A percentile compares a stretch with the other conserved stretches of the same genome.
Conservation (phyloP, 495 filamentous ascomycete genomes). For the Copromyces sp. region DNA sequence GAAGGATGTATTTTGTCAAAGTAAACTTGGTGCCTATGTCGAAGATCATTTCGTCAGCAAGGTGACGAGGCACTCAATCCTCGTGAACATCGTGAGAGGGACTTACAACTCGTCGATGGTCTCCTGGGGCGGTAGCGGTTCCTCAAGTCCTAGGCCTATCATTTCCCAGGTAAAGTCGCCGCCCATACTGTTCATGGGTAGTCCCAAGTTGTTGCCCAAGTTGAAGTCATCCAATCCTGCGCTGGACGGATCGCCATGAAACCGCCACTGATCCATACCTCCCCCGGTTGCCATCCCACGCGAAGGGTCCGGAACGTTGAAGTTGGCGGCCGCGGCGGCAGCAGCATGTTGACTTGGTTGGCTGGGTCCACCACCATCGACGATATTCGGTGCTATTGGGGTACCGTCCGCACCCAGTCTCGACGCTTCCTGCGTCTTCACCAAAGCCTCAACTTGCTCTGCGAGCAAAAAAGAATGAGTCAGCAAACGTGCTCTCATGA, state of each 20-base stretch:
- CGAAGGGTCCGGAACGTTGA: constrained; percentile 34
- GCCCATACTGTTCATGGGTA: constrained; percentile 23
- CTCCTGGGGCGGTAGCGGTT: constrained; percentile 79
- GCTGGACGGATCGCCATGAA: constrained; percentile 38
- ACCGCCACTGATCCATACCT: constrained; percentile 43
- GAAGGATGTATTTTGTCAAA: constrained; percentile 86
- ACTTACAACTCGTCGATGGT: constrained; percentile 83
- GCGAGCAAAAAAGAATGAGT: neutral
- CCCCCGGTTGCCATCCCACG: constrained; percentile 33
- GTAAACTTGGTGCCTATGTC: constrained; percentile 64
- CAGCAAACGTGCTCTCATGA: neutral
- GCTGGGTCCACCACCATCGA: constrained; percentile 21
- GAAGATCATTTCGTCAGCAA: neutral
- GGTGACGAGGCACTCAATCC: neutral
- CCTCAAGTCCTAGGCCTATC: constrained; percentile 86
- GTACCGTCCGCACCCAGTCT: constrained; percentile 21
- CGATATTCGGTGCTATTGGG: constrained; percentile 22
- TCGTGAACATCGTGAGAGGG: neutral
- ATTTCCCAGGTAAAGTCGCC: constrained; percentile 71
- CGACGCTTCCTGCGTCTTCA: constrained; percentile 59
- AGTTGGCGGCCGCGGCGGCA: constrained; percentile 26
- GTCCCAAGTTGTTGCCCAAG: constrained; percentile 37
- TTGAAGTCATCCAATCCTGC: constrained; percentile 37
- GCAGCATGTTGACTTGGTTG: constrained; percentile 19
- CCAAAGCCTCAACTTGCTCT: constrained; percentile 91